Conservation (phyloP, 169 alveolate species). For the Plasmodium yoelii region DNA sequence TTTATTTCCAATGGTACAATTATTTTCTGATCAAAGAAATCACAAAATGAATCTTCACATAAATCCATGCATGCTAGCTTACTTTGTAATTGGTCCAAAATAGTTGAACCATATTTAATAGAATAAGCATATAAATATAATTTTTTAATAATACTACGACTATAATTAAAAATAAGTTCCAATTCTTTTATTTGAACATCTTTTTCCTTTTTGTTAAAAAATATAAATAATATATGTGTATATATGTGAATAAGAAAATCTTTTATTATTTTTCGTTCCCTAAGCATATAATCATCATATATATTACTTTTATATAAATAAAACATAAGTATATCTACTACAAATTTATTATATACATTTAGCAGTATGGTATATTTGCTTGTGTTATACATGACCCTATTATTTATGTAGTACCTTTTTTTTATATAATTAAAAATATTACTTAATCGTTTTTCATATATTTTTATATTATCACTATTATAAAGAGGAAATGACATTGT, state of each 20-base stretch:
- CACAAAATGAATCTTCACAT: too few relatives aligned
- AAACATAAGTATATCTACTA: conserved; percentile 9
- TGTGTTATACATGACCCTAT: conserved; percentile 10
- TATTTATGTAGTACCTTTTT: conserved; percentile 38
- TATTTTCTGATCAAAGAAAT: too few relatives aligned
- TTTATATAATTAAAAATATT: conserved; percentile 19
- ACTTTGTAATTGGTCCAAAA: too few relatives aligned
- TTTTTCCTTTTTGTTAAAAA: not conserved
- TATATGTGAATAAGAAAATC: conserved; percentile 8
- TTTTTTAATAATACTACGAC: conserved; percentile 7
- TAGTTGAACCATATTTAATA: not conserved
- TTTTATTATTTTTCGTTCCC: not conserved
- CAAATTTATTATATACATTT: conserved; percentile 34
- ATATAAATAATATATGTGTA: conserved; percentile 20
- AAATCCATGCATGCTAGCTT: too few relatives aligned
- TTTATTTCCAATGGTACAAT: too few relatives aligned
- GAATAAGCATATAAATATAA: not conserved
- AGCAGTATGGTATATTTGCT: conserved; percentile 42
- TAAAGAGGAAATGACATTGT: not conserved
- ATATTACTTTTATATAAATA: conserved; percentile 3
- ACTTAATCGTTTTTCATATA: conserved; percentile 24
- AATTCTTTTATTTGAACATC: not conserved
- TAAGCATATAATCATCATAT: not conserved
- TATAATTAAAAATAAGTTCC: conserved; percentile 20
- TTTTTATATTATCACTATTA: not conserved